Base-by-base conservation (phyloP, 306 rosid species). In the Sicyos baderoa region DNA sequence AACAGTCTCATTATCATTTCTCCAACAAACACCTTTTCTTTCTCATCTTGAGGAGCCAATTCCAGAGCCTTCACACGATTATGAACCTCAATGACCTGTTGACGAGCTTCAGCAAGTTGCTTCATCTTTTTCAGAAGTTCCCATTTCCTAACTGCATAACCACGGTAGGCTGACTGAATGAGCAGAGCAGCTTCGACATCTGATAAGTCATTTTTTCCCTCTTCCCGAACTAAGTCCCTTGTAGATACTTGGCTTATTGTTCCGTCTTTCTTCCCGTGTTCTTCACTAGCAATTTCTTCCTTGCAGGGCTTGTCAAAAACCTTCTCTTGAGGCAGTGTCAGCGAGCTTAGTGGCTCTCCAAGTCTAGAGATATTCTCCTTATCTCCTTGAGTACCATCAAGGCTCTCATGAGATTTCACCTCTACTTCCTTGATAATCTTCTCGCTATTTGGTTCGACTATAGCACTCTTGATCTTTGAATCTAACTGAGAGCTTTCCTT, bases 1-100 rank as follows among this genome's bases (percentile, higher is more conserved):
- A 92, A 76, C 17, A 86, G 88, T 37, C 86, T 79, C 97, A 89
- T 92, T 60, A 92, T 87, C 67, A 70, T 83, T 70, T 89, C 97
- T 68, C 86, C 96, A 79, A 83, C 76, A 6, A 83, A 29, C 19
- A 81, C 16, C 27, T 29, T 82, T 50, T 83, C 79, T 79, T 81
- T 92, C 7, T 83, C 79, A 75, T 71, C 79, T 58, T 48, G 83
- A 29, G 68, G 71, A 58, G 78, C 62, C 6, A 72, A 55, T 61
- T 83, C 93, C 70, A 89, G 15, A 15, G 85, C 75, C 54, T 72
- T 56, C 12, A 92, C 70, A 3, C 47, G 52, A 23, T 60, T 77
- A 11, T 23, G 80, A 74, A 92, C 78, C 72, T 81, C 77, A 9
- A 25, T 47, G 45, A 79, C 66, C 47, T 83, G 88, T 78, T 76